Conservation (phyloP, 2,329 filamentous ascomycete species). For the Sclerotinia glacialis region DNA sequence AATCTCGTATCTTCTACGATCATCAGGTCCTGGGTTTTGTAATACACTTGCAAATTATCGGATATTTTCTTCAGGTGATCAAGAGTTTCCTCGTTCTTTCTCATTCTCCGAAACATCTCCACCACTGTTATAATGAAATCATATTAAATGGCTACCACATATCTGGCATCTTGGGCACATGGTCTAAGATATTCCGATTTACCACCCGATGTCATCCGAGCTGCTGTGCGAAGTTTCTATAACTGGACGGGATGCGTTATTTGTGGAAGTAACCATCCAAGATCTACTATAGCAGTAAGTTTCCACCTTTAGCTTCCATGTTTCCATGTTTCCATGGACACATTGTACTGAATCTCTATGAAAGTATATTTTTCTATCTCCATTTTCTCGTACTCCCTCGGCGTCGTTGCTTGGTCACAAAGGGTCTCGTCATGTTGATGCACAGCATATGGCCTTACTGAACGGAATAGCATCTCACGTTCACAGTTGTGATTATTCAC, state of each 20-base stretch:
- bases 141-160: constrained; percentile 46
- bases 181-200: constrained; percentile 45
- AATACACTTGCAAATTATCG: neutral
- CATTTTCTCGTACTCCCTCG: constrained; percentile 39
- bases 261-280: constrained; percentile 44
- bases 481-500: constrained; percentile 57
- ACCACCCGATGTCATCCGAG: constrained; percentile 43
- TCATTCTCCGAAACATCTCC: neutral
- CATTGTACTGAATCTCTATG: neutral
- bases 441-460: constrained; percentile 50
- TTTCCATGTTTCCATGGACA: too few species aligned
- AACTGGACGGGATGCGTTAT: constrained; percentile 55
- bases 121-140: neutral
- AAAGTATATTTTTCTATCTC: constrained; percentile 32
- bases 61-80: neutral
- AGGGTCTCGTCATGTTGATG: constrained; percentile 40
- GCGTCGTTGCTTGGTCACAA: constrained; percentile 40
- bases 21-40: neutral
- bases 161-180: constrained; percentile 48
- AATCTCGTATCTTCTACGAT: neutral
- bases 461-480: constrained; percentile 56
- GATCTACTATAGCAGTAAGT: constrained; percentile 28
- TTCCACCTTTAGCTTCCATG: neutral
- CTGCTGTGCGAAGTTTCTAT: constrained; percentile 50
- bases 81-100: neutral